phyloP scores from a whole-genome alignment of 331 rosid genomes.

The Stylosanthes scabra region DNA sequence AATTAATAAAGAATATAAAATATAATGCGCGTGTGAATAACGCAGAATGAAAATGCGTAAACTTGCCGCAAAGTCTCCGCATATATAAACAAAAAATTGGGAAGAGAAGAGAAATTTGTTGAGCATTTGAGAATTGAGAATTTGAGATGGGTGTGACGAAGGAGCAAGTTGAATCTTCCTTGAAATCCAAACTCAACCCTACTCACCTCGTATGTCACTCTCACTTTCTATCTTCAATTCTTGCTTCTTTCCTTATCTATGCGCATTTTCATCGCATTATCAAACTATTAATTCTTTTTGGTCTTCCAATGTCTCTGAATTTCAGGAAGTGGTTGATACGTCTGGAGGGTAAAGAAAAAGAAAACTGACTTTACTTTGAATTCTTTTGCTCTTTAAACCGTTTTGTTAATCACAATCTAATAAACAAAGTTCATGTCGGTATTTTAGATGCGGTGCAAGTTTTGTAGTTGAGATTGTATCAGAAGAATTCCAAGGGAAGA shows the following conservation, averaged over 20 bases:
- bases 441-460: conserved; percentile 88
- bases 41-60: not conserved
- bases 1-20: too few species aligned
- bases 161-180: conserved; percentile 76
- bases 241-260: too few species aligned
- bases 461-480: conserved; percentile 77
- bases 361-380: not conserved
- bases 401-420: not conserved
- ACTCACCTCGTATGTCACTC: conserved; percentile 64
- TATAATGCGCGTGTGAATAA: conserved; percentile 50
- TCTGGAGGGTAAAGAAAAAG: conserved; percentile 87
- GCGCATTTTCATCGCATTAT: not conserved
- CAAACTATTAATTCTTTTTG: not conserved
- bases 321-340: conserved; percentile 93
- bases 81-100: not conserved
- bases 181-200: conserved; percentile 81
- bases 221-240: not conserved
- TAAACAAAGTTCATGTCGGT: conserved; percentile 1
- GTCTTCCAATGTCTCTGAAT: conserved; percentile 30
- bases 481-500: conserved; percentile 83
- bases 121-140: not conserved
- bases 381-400: not conserved
- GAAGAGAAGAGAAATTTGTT: not conserved
- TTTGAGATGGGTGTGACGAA: conserved; percentile 77
- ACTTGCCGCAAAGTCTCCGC: not conserved